A percentile compares a stretch with the other conserved stretches of the same genome.
phyloP scores from a whole-genome alignment of 2,329 filamentous ascomycete genomes.

The Sporothrix dimorphospora region DNA sequence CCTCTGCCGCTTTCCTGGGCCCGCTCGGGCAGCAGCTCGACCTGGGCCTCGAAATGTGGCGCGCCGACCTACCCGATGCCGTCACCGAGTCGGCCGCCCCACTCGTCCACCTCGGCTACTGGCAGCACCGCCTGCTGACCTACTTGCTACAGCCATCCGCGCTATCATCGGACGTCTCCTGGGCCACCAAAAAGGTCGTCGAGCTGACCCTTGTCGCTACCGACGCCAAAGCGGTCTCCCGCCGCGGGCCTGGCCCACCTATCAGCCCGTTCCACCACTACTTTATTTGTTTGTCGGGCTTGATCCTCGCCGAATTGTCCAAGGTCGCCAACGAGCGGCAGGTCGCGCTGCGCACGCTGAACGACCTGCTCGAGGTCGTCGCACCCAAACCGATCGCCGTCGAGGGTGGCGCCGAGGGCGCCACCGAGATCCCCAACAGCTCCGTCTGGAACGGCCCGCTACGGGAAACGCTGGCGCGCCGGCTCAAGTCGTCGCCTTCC shows the following conservation, averaged over 20 bases:
- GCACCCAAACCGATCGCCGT: slow-evolving; percentile 42
- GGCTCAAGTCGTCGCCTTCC: slow-evolving; percentile 39
- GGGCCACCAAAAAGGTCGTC: slow-evolving; percentile 61
- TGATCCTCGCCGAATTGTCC: slow-evolving; percentile 61
- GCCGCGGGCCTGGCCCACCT: slow-evolving; percentile 50
- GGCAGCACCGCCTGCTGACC: slow-evolving; percentile 68
- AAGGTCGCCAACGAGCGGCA: slow-evolving; percentile 58
- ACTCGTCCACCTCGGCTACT: slow-evolving; percentile 68
- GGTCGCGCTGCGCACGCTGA: slow-evolving; percentile 58
- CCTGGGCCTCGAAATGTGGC: slow-evolving; percentile 66
- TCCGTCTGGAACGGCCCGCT: slow-evolving; percentile 59
- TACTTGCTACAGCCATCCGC: slow-evolving; percentile 62
- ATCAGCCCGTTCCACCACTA: slow-evolving; percentile 69
- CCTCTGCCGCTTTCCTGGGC: slow-evolving; percentile 43
- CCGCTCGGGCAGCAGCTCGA: slow-evolving; percentile 55
- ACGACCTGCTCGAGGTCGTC: slow-evolving; percentile 58
- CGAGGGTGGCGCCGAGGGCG: slow-evolving; percentile 35
- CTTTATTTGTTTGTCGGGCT: slow-evolving; percentile 52
- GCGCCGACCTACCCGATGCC: slow-evolving; percentile 63
- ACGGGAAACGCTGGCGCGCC: slow-evolving; percentile 55
- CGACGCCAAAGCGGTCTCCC: slow-evolving; percentile 15
- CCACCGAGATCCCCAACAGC: slow-evolving; percentile 33
- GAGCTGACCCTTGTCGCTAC: slow-evolving; percentile 56
- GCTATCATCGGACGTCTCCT: slow-evolving; percentile 60
- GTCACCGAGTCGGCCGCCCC: slow-evolving; percentile 57